phyloP scores from a whole-genome alignment of 2,329 filamentous ascomycete genomes.

The Fusarium fracticaudum region DNA sequence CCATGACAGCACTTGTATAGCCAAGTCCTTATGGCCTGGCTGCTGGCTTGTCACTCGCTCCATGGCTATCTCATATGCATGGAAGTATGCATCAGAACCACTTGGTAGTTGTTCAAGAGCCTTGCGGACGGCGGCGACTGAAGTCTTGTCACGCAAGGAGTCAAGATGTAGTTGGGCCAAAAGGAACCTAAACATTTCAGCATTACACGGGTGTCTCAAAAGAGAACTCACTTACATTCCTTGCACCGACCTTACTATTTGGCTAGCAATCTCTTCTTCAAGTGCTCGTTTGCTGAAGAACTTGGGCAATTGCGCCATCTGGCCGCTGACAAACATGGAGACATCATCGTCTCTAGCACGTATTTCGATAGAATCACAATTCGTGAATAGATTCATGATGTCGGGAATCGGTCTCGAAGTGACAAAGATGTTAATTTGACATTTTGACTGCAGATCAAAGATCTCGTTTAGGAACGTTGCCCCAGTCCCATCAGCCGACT shows the following conservation, averaged over 20 bases:
- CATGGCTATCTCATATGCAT: conserved; percentile 54
- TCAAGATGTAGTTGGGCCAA: conserved; percentile 16
- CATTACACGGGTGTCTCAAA: too few relatives aligned
- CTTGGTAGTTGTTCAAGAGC: conserved; percentile 42
- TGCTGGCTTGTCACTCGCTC: conserved; percentile 51
- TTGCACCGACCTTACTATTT: conserved; percentile 3
- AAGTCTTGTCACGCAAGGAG: background rate
- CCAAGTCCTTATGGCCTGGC: conserved; percentile 44
- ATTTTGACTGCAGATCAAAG: background rate
- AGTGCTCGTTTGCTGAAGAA: too few relatives aligned
- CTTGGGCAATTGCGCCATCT: background rate
- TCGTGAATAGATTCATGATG: accelerated
- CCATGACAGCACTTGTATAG: conserved; percentile 51
- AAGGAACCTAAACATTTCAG: conserved; percentile 9
- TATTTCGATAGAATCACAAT: conserved; percentile 8
- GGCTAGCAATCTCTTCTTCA: too few relatives aligned
- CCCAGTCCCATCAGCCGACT: background rate
- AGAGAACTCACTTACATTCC: conserved; percentile 23
- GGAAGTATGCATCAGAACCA: conserved; percentile 43
- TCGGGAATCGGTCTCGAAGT: conserved; percentile 38
- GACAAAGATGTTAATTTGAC: conserved; percentile 23
- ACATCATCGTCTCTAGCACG: conserved; percentile 28
- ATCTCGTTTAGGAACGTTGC: background rate
- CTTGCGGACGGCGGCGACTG: conserved; percentile 31
- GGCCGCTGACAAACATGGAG: background rate